Conservation (phyloP, 202 grass and related monocot species). For the Carex arenaria region DNA sequence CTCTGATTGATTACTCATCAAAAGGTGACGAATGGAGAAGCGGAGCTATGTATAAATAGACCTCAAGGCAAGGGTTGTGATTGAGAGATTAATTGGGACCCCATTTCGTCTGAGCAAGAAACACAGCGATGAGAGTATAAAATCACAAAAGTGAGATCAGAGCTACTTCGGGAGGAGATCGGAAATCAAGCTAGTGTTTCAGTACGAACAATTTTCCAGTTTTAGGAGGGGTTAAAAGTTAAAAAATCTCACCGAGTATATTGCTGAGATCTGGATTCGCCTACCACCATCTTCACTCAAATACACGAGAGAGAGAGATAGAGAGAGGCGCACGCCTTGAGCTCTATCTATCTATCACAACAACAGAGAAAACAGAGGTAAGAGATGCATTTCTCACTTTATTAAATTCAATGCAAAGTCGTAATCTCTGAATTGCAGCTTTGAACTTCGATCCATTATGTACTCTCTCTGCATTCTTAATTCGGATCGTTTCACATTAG, state of each 20-base stretch:
- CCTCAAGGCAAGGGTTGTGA: background rate
- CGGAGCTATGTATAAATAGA: constrained; percentile 15
- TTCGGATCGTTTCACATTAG: background rate
- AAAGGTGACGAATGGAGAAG: constrained; percentile 9
- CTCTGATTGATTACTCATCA: background rate
- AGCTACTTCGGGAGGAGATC: background rate
- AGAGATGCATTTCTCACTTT: background rate
- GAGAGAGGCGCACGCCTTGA: background rate
- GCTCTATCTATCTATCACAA: background rate
- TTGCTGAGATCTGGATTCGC: background rate
- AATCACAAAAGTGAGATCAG: background rate
- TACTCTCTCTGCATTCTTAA: background rate
- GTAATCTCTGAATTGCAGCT: background rate
- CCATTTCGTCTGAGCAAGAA: background rate
- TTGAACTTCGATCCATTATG: background rate
- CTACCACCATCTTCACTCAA: background rate
- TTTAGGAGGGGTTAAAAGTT: background rate
- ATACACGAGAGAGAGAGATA: background rate
- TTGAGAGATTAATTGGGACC: background rate
- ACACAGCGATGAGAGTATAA: background rate
- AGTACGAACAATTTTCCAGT: background rate
- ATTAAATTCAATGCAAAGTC: background rate
- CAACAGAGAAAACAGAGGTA: constrained; percentile 15
- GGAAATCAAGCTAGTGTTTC: background rate
- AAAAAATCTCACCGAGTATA: background rate